Conservation (phyloP, 495 filamentous ascomycete genomes). For the Chaetomium fimeti region DNA sequence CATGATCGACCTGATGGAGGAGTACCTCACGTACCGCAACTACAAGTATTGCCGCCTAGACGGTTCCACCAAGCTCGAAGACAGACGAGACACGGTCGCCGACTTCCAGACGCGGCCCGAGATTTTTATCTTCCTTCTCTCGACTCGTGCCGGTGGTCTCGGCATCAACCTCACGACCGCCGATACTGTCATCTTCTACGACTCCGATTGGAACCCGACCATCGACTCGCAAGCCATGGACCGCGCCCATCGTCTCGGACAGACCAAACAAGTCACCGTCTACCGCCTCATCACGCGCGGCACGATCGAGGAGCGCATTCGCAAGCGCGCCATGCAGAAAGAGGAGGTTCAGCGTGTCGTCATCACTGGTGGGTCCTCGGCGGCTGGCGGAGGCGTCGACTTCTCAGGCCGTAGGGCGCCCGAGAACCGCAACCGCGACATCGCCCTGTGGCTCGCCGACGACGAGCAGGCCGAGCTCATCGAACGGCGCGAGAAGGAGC, state of each 20-base stretch:
- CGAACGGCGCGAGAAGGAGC: constrained; percentile 82
- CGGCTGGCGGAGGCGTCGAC: constrained; percentile 63
- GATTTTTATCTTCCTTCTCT: constrained; percentile 94
- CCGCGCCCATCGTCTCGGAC: constrained; percentile 94
- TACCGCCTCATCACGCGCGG: constrained; percentile 96
- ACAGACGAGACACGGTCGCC: constrained; percentile 91
- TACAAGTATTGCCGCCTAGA: constrained; percentile 98
- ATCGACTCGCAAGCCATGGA: constrained; percentile 99
- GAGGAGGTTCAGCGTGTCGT: constrained; percentile 99
- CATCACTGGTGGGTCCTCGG: constrained; percentile 75
- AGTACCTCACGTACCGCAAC: constrained; percentile 97
- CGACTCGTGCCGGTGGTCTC: constrained; percentile 92
- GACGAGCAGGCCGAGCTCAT: constrained; percentile 91
- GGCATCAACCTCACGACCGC: constrained; percentile 96
- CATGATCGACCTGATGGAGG: constrained; percentile 99
- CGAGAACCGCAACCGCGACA: constrained; percentile 91
- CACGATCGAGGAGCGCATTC: constrained; percentile 97
- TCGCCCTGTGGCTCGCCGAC: constrained; percentile 94
- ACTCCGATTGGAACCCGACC: constrained; percentile 98
- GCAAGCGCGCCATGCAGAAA: constrained; percentile 95
- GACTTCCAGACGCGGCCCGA: constrained; percentile 92
- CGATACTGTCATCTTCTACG: constrained; percentile 97
- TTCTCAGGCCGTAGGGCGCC: constrained; percentile 82
- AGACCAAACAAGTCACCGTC: constrained; percentile 93
- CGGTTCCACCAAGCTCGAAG: constrained; percentile 96